A percentile compares a stretch with the other conserved stretches of the same genome.
Conservation (phyloP, 2,329 filamentous ascomycete species). For the Fusarium sp. region DNA sequence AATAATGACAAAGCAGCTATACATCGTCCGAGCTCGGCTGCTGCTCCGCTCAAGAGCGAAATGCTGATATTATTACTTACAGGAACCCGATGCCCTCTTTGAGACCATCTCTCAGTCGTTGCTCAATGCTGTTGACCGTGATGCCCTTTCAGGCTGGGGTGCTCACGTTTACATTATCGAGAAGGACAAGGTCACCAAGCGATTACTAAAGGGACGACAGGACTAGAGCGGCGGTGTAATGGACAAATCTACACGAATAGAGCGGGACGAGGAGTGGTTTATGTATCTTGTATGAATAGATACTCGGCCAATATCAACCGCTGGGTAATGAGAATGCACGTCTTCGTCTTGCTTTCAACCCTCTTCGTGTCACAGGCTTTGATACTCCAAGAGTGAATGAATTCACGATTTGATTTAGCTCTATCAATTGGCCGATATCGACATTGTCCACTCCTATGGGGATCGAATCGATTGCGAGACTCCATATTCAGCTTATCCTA, state of each 20-base stretch:
- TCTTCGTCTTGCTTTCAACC: slow-evolving; percentile 9
- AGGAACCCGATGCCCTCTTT: slow-evolving; percentile 91
- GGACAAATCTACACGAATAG: slow-evolving; percentile 27
- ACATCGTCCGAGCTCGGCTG: background rate
- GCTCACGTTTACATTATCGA: slow-evolving; percentile 99
- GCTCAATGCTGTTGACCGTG: slow-evolving; percentile 94
- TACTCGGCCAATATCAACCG: slow-evolving; percentile 41
- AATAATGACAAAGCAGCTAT: background rate
- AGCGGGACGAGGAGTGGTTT: slow-evolving; percentile 30
- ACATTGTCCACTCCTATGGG: slow-evolving; percentile 19
- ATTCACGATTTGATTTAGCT: background rate
- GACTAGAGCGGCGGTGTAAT: slow-evolving; percentile 66
- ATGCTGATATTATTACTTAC: slow-evolving; percentile 26
- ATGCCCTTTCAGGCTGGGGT: slow-evolving; percentile 97
- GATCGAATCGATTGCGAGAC: slow-evolving; percentile 45
- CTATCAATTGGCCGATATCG: background rate
- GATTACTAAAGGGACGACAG: slow-evolving; percentile 96
- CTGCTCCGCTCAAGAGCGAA: background rate
- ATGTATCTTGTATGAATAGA: slow-evolving; percentile 51
- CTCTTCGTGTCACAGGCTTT: background rate
- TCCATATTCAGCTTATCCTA: background rate
- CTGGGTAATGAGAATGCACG: slow-evolving; percentile 43
- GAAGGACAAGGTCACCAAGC: slow-evolving; percentile 99
- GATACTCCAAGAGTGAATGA: background rate
- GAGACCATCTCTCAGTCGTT: slow-evolving; percentile 98